These are phyloP conservation scores for Solanum microdontum DNA, from an alignment of 257 asterid genomes.

Conservation along the genomic window DNA sequence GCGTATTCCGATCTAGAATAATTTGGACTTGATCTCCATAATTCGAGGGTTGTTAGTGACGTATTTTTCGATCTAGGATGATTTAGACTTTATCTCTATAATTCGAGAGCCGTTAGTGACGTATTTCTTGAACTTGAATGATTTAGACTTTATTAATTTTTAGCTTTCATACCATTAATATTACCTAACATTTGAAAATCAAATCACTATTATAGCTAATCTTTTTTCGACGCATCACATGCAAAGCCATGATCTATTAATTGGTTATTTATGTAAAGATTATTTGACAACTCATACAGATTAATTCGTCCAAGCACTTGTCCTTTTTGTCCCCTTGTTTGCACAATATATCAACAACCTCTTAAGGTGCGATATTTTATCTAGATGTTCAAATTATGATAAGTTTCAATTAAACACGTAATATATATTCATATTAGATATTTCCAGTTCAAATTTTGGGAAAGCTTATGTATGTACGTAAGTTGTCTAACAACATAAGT, in stretches of 20 bases:
- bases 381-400: too few species aligned
- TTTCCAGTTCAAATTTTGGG: not conserved
- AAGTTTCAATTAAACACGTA: too few species aligned
- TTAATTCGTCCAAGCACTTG: too few species aligned
- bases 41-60: fast-evolving
- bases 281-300: not conserved
- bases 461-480: too few species aligned
- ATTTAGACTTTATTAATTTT: not conserved
- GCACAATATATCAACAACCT: not conserved
- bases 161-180: not conserved
- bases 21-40: too few species aligned
- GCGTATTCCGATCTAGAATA: fast-evolving
- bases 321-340: not conserved
- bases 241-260: not conserved
- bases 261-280: not conserved
- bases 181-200: not conserved
- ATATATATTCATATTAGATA: not conserved
- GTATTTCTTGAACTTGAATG: fast-evolving
- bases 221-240: not conserved
- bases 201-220: not conserved
- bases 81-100: fast-evolving
- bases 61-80: fast-evolving
- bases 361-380: not conserved
- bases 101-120: fast-evolving
- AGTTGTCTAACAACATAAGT: too few species aligned